Evolutionary conservation across 1,284 basidiomycete species (phyloP), one percentile per base, ranked within the genome.

Genomic region (Tilletiopsis washingtonensis): DNA sequence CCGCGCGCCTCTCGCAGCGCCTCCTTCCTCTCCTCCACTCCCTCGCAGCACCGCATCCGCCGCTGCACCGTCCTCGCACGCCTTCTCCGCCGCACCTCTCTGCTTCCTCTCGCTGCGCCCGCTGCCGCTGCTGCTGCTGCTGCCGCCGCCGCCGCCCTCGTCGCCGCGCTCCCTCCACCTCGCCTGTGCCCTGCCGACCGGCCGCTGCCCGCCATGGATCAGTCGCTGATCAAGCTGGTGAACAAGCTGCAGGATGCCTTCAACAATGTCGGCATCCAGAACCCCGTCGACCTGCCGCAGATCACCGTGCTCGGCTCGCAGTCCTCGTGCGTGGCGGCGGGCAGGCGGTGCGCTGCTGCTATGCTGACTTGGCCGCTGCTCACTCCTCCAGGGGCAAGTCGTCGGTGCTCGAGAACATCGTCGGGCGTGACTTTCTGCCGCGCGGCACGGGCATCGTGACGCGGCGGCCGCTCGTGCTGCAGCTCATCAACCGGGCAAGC

Each of bases 391-490:
- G 69, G 19, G 74, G 74, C 44, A 79, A 79, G 68, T 78, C 77
- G 41, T 78, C 77, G 19, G 78, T 79, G 5, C 44, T 43, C 7
- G 52, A 94, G 88, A 96, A 96, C 78, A 91, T 96, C 64, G 93
- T 97, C 47, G 93, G 91, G 54, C 82, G 91, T 64, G 61, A 63
- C 76, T 97, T 97, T 79, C 75, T 97, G 68, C 91, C 91, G 75
- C 86, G 91, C 79, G 93, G 91, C 69, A 73, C 74, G 38, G 93
- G 93, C 75, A 98, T 98, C 71, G 91, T 97, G 71, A 97, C 93
- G 48, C 82, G 93, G 72, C 83, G 93, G 73, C 91, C 91, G 49
- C 76, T 94, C 74, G 85, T 97, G 45, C 80, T 97, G 15, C 93
- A 97, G 84, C 82, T 97, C 45, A 93, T 96, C 73, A 84, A 97